Base-by-base conservation (phyloP, 164 flowering plant species). In the Houttuynia cordata region DNA sequence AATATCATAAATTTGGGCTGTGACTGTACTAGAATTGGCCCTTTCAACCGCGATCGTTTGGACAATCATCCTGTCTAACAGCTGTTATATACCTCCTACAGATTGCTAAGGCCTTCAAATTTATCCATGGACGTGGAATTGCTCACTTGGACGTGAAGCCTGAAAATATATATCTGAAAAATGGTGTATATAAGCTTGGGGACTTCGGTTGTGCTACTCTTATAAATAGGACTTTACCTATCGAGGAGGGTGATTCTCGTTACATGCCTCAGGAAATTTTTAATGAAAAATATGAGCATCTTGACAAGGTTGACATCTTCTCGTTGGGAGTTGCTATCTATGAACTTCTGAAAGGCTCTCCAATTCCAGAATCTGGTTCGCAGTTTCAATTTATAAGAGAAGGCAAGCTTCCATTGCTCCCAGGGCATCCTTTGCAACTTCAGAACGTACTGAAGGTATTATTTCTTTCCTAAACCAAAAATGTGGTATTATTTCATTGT, bases 221-320 rank as follows among this genome's bases (percentile, higher is more conserved):
- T 15, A 67, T 88, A 1, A 77, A 90, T 66, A 68, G 73, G 56
- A 88, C 86, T 74, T 71, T 93, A 53, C 87, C 96, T 10, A 73
- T 90, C 61, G 99, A 93, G 71, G 99, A 90, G 71, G 97, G 99
- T 3, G 99, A 93, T 81, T 94, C 91, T 22, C 88, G 97, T 0
- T 93, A 93, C 69, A 86, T 88, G 97, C 96, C 99, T 64, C 90
- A 73, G 60, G 99, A 93, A 79, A 86, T 93, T 57, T 68, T 93
- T 57, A 93, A 90, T 64, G 95, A 88, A 59, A 75, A 80, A 23
- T 85, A 81, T 68, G 97, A 93, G 66, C 71, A 85, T 67, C 87
- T 93, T 21, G 88, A 87, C 68, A 88, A 86, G 71, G 99, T 83
- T 53, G 99, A 88, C 67, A 80, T 93, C 53, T 93, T 86, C 77